Base-by-base conservation (phyloP, 164 flowering plant genomes). In the Chimonanthus salicifolius region DNA sequence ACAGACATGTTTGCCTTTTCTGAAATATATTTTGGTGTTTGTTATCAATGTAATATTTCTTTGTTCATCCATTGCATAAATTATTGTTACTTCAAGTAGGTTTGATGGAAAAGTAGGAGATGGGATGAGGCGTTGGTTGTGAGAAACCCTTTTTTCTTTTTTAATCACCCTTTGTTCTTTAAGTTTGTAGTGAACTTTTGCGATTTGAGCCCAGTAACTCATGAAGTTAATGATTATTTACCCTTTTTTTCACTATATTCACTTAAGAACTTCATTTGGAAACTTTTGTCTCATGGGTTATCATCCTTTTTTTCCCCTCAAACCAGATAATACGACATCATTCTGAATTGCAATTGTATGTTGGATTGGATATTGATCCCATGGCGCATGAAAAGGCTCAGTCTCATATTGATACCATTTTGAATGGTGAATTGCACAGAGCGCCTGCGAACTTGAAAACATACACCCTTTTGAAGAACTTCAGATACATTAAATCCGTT, bases 281-380 rank as follows among this genome's bases (percentile, higher is more conserved):
- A 69, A 20, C 60, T 49, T 46, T 49, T 8, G 7, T 33, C 47
- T 69, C 50, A 21, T 10, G 18, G 6, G 20, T 72, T 49, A 9
- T 64, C 8, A 46, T 45, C 58, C 9, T 72, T 64, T 33, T 64
- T 48, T 49, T n/a, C 49, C 49, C 18, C 48, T n/a, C 20, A 47
- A 49, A 44, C 18, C 92, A 93, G 99, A 87, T 95, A 71, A 88
- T 93, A 73, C 80, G 77, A 74, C 81, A 83, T 20, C 99, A 95
- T 80, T 88, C 96, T 0, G 92, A 95, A 72, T 66, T 95, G 85
- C 78, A 84, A 72, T 48, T 80, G 69, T 88, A 78, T 69, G 71
- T 95, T 75, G 99, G 99, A 58, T 73, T 95, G 81, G 99, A 95
- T 83, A 87, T 93, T 79, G 98, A 95, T 83, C 97, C 94, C 43